phyloP scores from a whole-genome alignment of 2,329 filamentous ascomycete genomes.

The Lecanicillium sp. region DNA sequence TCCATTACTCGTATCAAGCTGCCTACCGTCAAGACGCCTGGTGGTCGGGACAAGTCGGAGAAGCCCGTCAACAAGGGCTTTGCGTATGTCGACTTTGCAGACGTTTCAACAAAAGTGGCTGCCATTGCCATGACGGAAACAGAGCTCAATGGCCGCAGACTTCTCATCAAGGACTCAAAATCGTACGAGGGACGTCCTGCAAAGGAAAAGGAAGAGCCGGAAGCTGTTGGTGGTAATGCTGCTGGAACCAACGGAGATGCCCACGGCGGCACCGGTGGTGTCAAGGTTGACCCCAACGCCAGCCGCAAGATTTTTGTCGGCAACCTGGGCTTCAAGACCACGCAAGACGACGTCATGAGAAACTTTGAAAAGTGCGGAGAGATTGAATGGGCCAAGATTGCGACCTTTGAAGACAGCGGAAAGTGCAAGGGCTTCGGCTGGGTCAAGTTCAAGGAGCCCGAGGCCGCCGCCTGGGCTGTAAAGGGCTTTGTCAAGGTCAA shows the following conservation, averaged over 20 bases:
- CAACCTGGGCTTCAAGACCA: conserved; percentile 76
- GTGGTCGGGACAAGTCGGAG: conserved; percentile 20
- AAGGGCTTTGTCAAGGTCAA: conserved; percentile 71
- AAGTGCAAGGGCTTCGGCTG: conserved; percentile 98
- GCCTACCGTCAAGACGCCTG: conserved; percentile 51
- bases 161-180: conserved; percentile 89
- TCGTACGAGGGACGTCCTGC: conserved; percentile 85
- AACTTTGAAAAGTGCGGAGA: conserved; percentile 83
- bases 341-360: conserved; percentile 68
- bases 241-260: conserved; percentile 17
- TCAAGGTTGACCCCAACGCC: conserved; percentile 41
- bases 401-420: conserved; percentile 91
- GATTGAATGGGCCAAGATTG: conserved; percentile 76
- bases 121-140: conserved; percentile 83
- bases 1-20: conserved; percentile 81
- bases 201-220: conserved; percentile 37
- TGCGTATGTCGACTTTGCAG: conserved; percentile 88
- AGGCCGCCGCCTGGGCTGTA: conserved; percentile 61
- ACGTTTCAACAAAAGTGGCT: conserved; percentile 59
- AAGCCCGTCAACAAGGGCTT: conserved; percentile 73
- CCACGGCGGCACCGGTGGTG: conserved; percentile 21
- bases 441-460: conserved; percentile 79
- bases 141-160: conserved; percentile 63
- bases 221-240: conserved; percentile 15
- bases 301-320: conserved; percentile 86